Conservation (phyloP, 495 filamentous ascomycete species). For the Rusavskia elegans region DNA sequence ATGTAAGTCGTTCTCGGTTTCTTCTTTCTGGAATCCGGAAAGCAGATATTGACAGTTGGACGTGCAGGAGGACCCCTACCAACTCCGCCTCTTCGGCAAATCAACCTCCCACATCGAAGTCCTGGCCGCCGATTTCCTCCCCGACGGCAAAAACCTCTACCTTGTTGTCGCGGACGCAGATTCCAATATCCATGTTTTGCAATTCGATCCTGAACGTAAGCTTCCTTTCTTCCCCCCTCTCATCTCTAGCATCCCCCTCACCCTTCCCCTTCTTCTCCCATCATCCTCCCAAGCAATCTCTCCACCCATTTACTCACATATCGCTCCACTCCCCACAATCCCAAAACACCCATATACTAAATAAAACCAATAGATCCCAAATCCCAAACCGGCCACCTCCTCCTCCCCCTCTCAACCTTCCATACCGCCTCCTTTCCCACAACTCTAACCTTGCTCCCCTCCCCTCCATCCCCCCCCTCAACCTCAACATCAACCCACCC, state of each 20-base stretch:
- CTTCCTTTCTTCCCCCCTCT: background rate
- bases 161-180: slow-evolving; percentile 75
- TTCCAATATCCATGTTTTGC: slow-evolving; percentile 69
- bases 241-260: too few relatives aligned
- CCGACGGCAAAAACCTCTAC: slow-evolving; percentile 66
- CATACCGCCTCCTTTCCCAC: slow-evolving; percentile 65
- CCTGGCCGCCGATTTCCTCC: slow-evolving; percentile 72
- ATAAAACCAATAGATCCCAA: slow-evolving; percentile 54
- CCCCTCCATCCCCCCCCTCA: slow-evolving; percentile 4
- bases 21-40: too few relatives aligned
- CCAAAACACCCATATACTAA: background rate
- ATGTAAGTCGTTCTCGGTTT: too few relatives aligned
- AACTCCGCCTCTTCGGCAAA: slow-evolving; percentile 88
- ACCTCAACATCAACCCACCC: too few relatives aligned
- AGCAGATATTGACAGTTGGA: too few relatives aligned
- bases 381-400: slow-evolving; percentile 71
- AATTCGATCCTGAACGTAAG: slow-evolving; percentile 84
- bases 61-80: slow-evolving; percentile 69
- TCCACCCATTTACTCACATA: background rate
- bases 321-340: background rate
- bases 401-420: slow-evolving; percentile 77
- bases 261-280: background rate
- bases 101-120: slow-evolving; percentile 56
- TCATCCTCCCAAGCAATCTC: background rate
- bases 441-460: slow-evolving; percentile 56